A percentile compares a stretch with the other conserved stretches of the same genome.
Evolutionary conservation across 768 basidiomycete species (phyloP).

Genomic region (Phlebiopsis flavidoalba): DNA sequence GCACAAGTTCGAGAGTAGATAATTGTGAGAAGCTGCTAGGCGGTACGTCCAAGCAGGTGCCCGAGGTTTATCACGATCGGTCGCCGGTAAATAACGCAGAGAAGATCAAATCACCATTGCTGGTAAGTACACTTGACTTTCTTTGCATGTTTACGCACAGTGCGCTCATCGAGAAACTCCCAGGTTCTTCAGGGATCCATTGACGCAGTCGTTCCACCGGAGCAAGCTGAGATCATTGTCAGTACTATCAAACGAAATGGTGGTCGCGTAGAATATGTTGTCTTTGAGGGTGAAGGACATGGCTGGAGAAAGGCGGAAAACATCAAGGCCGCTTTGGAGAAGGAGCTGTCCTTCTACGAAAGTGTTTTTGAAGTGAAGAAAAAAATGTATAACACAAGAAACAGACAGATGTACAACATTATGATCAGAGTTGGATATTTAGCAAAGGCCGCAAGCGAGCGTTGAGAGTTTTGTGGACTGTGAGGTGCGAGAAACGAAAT

Average conservation of each 20-base stretch:
- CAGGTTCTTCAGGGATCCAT: slow-evolving; percentile 67
- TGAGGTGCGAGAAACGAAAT: too few relatives aligned
- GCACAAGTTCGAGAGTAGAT: slow-evolving; percentile 67
- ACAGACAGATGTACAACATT: too few relatives aligned
- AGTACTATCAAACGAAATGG: slow-evolving; percentile 43
- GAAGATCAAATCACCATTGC: slow-evolving; percentile 55
- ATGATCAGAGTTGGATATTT: too few relatives aligned
- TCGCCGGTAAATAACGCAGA: slow-evolving; percentile 61
- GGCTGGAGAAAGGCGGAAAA: slow-evolving; percentile 55
- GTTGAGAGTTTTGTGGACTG: background rate
- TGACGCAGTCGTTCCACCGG: slow-evolving; percentile 63
- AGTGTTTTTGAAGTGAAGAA: slow-evolving; percentile 30
- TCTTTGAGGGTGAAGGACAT: slow-evolving; percentile 64
- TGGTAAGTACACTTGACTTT: slow-evolving; percentile 38
- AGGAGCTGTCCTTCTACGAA: slow-evolving; percentile 51
- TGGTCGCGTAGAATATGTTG: slow-evolving; percentile 52
- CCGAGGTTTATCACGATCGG: slow-evolving; percentile 51
- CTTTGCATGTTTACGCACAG: background rate
- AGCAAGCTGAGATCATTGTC: slow-evolving; percentile 57
- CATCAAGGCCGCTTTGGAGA: slow-evolving; percentile 46
- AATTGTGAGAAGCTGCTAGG: slow-evolving; percentile 62
- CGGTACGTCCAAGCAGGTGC: slow-evolving; percentile 45
- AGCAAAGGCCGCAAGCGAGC: background rate
- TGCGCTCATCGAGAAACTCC: background rate
- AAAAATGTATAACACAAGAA: background rate